A percentile compares a stretch with the other conserved stretches of the same genome.
These are phyloP conservation scores for Penicillium sp. DNA, from an alignment of 2,329 filamentous ascomycete species.

Conservation along the genomic window DNA sequence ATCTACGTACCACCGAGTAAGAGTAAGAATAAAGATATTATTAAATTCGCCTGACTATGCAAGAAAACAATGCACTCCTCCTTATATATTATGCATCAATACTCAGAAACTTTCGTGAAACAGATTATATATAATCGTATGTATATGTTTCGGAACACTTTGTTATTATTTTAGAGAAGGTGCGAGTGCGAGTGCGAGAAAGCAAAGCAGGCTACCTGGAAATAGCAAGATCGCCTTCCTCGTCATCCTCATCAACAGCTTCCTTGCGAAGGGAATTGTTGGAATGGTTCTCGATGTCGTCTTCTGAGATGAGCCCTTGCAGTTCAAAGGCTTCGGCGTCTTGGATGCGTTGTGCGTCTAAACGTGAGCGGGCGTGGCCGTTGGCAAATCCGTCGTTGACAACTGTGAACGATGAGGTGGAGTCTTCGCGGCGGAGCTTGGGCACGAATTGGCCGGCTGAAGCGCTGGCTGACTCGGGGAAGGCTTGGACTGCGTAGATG, in stretches of 20 bases:
- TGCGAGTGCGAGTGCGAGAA: background rate
- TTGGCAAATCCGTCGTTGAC: conserved; percentile 32
- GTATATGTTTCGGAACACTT: no score
- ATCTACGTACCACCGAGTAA: no score
- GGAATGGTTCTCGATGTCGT: conserved; percentile 59
- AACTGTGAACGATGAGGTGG: conserved; percentile 25
- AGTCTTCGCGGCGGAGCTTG: conserved; percentile 10
- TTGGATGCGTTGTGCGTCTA: conserved; percentile 53
- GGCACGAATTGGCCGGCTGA: conserved; percentile 1
- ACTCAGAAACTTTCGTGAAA: background rate
- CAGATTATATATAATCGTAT: background rate
- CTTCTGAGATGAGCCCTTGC: conserved; percentile 82
- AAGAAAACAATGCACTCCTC: background rate
- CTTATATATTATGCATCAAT: background rate
- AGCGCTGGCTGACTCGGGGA: conserved; percentile 34
- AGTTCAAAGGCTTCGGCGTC: conserved; percentile 94
- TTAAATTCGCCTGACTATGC: background rate
- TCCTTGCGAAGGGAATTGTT: conserved; percentile 21
- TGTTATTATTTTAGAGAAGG: no score
- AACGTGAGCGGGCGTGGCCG: conserved; percentile 39
- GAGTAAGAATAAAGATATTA: no score
- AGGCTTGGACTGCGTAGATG: conserved; percentile 68
- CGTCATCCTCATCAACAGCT: conserved; percentile 28
- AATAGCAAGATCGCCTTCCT: conserved; percentile 25
- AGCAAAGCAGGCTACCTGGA: background rate